These are phyloP conservation scores for Coemansia sp. DNA, from an alignment of 192 early-diverging fungal genomes.

Conservation along the genomic window DNA sequence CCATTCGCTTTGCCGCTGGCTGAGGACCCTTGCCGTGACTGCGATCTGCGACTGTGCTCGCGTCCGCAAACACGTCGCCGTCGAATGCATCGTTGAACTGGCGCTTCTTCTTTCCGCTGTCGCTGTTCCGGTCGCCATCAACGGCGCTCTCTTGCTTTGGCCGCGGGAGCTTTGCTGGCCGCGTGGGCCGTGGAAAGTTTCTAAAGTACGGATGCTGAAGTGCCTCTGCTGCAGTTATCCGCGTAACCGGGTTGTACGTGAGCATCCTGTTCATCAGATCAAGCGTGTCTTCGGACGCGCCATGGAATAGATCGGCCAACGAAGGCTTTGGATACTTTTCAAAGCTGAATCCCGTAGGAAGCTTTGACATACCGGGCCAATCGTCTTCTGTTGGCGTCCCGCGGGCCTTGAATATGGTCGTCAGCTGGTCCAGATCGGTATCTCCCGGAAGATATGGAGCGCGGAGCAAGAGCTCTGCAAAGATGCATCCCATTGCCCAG, in stretches of 20 bases:
- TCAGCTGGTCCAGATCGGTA: constrained; percentile 76
- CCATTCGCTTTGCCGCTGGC: constrained; percentile 29
- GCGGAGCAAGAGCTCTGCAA: constrained; percentile 95
- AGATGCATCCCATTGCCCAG: constrained; percentile 97
- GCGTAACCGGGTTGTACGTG: constrained; percentile 78
- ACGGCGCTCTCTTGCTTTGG: constrained; percentile 15
- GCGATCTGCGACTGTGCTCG: background rate
- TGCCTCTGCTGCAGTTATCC: constrained; percentile 81
- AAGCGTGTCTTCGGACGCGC: constrained; percentile 81
- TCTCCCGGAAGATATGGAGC: constrained; percentile 88
- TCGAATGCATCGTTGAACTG: constrained; percentile 26
- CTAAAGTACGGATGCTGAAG: constrained; percentile 44
- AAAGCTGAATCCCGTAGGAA: constrained; percentile 77
- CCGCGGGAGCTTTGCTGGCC: constrained; percentile 42
- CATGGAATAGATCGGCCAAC: constrained; percentile 75
- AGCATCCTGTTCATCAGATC: constrained; percentile 87
- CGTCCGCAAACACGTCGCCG: constrained; percentile 16
- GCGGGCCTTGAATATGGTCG: constrained; percentile 75
- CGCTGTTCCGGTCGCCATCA: background rate
- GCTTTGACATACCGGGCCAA: constrained; percentile 76
- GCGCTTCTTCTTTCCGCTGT: constrained; percentile 19
- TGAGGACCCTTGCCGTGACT: constrained; percentile 6
- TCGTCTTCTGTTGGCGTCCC: constrained; percentile 82
- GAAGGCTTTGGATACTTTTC: constrained; percentile 73
- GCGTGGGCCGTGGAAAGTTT: constrained; percentile 41